These are phyloP conservation scores for Solanum hybrid DNA, from an alignment of 305 asterid genomes.

Conservation along the genomic window DNA sequence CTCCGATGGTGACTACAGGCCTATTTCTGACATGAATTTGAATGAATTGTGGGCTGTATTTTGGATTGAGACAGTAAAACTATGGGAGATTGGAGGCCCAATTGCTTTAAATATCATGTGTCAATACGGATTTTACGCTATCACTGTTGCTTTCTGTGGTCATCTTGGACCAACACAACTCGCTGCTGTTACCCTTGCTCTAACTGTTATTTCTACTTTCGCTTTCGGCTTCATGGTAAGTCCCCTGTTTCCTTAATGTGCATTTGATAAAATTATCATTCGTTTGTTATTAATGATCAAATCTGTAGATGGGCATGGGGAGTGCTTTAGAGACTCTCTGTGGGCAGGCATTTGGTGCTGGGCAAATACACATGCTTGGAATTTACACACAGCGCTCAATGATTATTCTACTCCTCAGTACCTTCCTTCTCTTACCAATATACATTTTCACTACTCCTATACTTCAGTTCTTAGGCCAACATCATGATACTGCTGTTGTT, in stretches of 20 bases:
- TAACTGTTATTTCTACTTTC: conserved; percentile 28
- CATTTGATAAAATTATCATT: no score
- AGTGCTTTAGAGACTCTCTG: background rate
- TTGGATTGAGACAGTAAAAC: conserved; percentile 27
- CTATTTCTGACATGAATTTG: conserved; percentile 10
- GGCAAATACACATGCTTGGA: conserved; percentile 32
- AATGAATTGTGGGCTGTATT: conserved; percentile 25
- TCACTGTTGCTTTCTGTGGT: conserved; percentile 30
- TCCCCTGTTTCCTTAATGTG: background rate
- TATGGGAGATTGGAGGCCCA: conserved; percentile 38
- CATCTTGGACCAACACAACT: conserved; percentile 38
- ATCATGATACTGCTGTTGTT: conserved; percentile 8
- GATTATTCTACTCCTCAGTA: conserved; percentile 12
- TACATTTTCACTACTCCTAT: background rate
- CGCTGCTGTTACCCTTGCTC: conserved; percentile 30
- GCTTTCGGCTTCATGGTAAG: conserved; percentile 32
- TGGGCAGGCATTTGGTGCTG: background rate
- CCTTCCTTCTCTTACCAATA: conserved; percentile 18
- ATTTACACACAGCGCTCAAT: conserved; percentile 39
- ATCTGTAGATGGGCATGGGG: background rate
- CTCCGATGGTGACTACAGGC: conserved; percentile 34
- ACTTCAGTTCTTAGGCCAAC: background rate
- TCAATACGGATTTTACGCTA: conserved; percentile 20
- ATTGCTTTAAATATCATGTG: conserved; percentile 10
- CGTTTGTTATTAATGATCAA: background rate